Percentiles rank a stretch among this genome's conserved stretches.
phyloP scores from a whole-genome alignment of 805 yeast species.

The Yarrowia sp. region DNA sequence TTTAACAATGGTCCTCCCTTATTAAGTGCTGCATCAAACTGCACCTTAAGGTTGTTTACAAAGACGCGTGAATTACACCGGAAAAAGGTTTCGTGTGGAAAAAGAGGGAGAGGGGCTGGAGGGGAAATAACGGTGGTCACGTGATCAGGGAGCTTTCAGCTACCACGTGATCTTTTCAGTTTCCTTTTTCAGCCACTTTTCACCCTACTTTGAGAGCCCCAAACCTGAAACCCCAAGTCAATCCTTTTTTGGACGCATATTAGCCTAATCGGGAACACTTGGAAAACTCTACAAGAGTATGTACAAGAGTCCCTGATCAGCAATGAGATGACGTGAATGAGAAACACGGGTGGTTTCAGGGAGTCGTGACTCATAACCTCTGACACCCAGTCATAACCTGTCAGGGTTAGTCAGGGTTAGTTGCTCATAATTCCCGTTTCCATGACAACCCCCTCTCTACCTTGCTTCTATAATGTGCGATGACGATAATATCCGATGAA shows the following conservation, averaged over 20 bases:
- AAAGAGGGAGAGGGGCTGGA: too few species aligned
- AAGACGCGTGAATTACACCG: slow-evolving; percentile 15
- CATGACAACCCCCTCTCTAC: too few species aligned
- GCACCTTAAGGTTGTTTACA: slow-evolving; percentile 24
- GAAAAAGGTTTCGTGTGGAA: too few species aligned
- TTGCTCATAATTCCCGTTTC: too few species aligned
- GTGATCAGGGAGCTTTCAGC: too few species aligned
- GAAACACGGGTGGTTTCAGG: too few species aligned
- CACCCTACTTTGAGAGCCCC: not conserved
- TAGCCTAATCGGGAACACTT: slow-evolving; percentile 7
- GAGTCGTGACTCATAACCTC: not conserved
- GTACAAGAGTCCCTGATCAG: slow-evolving; percentile 1
- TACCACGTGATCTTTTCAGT: too few species aligned
- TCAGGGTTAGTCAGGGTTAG: too few species aligned
- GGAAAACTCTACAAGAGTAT: not conserved
- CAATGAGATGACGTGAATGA: not conserved
- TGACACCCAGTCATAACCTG: not conserved
- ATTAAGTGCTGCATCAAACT: not conserved
- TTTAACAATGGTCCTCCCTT: too few species aligned
- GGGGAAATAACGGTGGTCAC: too few species aligned
- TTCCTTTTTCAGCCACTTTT: not conserved
- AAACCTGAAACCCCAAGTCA: not conserved
- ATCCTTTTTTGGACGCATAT: slow-evolving; percentile 6
- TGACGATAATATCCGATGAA: too few species aligned
- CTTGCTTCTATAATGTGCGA: too few species aligned